phyloP scores from a whole-genome alignment of 169 alveolate species.

The Plasmodium coatneyi region DNA sequence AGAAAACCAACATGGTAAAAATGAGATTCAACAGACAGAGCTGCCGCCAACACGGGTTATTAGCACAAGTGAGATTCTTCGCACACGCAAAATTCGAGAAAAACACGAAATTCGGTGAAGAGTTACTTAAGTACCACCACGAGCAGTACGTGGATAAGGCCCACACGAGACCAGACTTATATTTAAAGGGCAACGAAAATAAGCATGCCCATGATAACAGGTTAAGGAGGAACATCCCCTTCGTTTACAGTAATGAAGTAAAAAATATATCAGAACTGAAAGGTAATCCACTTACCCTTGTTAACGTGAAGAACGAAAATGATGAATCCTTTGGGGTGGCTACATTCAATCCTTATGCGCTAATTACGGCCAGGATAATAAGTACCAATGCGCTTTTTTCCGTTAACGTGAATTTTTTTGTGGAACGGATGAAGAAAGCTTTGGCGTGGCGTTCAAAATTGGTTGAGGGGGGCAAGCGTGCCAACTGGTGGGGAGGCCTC shows the following conservation, averaged over 20 bases:
- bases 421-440: conserved; percentile 24
- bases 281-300: conserved; percentile 23
- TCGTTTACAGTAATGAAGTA: conserved; percentile 62
- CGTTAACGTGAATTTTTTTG: conserved; percentile 55
- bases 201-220: conserved; percentile 38
- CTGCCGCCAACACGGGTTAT: background rate
- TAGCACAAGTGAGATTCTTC: background rate
- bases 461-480: background rate
- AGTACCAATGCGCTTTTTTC: conserved; percentile 45
- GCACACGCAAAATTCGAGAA: conserved; percentile 4
- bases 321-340: conserved; percentile 64
- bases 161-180: conserved; percentile 40
- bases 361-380: conserved; percentile 65
- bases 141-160: conserved; percentile 45
- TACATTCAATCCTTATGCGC: conserved; percentile 53
- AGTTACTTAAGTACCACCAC: conserved; percentile 55
- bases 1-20: background rate
- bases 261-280: conserved; percentile 51
- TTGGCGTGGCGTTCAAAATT: conserved; percentile 42
- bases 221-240: conserved; percentile 47
- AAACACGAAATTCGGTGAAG: conserved; percentile 71
- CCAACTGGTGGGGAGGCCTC: background rate
- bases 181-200: conserved; percentile 12
- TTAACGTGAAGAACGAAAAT: conserved; percentile 47
- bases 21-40: background rate